Evolutionary conservation across 1,284 basidiomycete genomes (phyloP).

Genomic region (Pseudozyma hubeiensis): DNA sequence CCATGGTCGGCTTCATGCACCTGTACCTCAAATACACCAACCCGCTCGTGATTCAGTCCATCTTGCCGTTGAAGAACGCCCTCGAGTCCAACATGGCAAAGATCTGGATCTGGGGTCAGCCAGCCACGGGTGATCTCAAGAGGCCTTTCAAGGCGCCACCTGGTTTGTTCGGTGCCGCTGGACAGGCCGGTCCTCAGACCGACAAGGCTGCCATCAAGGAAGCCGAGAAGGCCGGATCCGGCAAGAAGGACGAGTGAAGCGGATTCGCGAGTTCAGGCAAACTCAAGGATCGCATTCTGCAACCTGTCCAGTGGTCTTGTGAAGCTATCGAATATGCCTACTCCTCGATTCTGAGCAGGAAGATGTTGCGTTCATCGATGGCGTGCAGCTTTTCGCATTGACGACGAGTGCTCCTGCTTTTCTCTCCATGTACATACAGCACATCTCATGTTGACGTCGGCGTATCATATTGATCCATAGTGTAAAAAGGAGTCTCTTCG

Average conservation of each 20-base stretch:
- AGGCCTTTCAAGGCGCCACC: constrained; percentile 85
- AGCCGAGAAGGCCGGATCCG: constrained; percentile 80
- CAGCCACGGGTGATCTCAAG: constrained; percentile 85
- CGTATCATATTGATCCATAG: constrained; percentile 1
- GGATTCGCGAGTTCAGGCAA: neutral
- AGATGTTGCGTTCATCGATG: neutral
- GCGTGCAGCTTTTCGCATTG: neutral
- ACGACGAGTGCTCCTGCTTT: neutral
- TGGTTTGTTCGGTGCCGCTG: constrained; percentile 76
- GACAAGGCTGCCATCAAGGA: constrained; percentile 86
- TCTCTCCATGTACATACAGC: constrained; percentile 33
- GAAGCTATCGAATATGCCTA: too few relatives aligned
- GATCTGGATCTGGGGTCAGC: constrained; percentile 66
- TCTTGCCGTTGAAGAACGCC: constrained; percentile 67
- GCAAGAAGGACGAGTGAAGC: constrained; percentile 80
- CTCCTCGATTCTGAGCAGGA: too few relatives aligned
- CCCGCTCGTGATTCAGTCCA: constrained; percentile 68
- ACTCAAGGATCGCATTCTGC: too few relatives aligned
- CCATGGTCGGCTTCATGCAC: constrained; percentile 69
- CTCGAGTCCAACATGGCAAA: constrained; percentile 67
- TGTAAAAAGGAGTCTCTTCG: constrained; percentile 4
- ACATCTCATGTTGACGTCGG: neutral
- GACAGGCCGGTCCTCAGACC: constrained; percentile 73
- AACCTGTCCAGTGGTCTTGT: too few relatives aligned
- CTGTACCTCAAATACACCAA: constrained; percentile 68